Conservation (phyloP, 2,329 filamentous ascomycete species). For the Fusarium musae region DNA sequence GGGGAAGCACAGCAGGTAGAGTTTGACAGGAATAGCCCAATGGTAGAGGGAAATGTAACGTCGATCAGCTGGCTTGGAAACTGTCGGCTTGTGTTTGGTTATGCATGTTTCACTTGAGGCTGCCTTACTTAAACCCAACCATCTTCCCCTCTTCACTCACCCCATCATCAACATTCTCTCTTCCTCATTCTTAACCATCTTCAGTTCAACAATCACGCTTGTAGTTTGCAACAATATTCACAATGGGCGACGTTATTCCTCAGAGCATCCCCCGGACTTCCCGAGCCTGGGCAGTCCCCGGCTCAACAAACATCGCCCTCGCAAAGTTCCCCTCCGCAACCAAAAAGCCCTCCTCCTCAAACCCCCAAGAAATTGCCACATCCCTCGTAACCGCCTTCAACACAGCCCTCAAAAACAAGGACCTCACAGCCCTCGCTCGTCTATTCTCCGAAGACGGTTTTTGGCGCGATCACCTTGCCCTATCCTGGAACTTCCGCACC, state of each 20-base stretch:
- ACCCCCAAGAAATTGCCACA: slow-evolving; percentile 53
- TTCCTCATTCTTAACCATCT: neutral
- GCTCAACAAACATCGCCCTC: slow-evolving; percentile 64
- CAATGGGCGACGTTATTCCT: slow-evolving; percentile 36
- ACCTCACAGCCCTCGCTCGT: slow-evolving; percentile 48
- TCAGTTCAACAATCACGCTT: neutral
- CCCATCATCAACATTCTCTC: neutral
- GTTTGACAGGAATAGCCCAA: neutral
- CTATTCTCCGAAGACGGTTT: slow-evolving; percentile 55
- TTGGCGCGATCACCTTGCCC: slow-evolving; percentile 68
- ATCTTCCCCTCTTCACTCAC: slow-evolving; percentile 4
- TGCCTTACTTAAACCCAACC: slow-evolving; percentile 15
- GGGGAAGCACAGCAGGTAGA: neutral
- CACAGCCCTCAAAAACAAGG: slow-evolving; percentile 48
- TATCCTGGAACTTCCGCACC: slow-evolving; percentile 67
- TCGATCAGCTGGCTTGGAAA: neutral
- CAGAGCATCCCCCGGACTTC: slow-evolving; percentile 41
- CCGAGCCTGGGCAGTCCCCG: slow-evolving; percentile 52
- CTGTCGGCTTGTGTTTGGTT: neutral
- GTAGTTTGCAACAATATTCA: neutral
- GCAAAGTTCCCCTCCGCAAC: slow-evolving; percentile 55
- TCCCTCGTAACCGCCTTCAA: slow-evolving; percentile 56
- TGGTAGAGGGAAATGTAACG: neutral
- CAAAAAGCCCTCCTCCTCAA: slow-evolving; percentile 42
- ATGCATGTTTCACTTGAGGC: slow-evolving; percentile 15